Evolutionary conservation across 345 rosid species (phyloP).

Genomic region (Alliaria petiolata): DNA sequence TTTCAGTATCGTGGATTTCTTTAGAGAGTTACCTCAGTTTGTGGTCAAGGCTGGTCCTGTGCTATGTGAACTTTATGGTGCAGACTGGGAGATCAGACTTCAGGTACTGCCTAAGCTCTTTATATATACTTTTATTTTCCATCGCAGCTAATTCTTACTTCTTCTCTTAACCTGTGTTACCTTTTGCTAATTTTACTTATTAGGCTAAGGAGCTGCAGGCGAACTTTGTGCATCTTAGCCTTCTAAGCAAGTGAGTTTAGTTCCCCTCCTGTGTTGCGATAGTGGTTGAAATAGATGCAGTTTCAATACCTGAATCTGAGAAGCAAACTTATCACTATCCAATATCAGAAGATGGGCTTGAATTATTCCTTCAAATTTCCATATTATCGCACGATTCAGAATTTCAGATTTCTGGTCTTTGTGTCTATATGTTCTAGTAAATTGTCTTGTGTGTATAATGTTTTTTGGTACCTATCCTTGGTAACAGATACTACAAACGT

Average conservation of each 20-base stretch:
- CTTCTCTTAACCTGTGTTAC: not conserved
- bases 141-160: not conserved
- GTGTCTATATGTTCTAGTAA: slow-evolving; percentile 2
- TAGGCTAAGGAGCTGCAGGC: slow-evolving; percentile 89
- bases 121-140: not conserved
- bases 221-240: slow-evolving; percentile 75
- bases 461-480: slow-evolving; percentile 24
- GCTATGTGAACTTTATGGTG: slow-evolving; percentile 55
- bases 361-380: not conserved
- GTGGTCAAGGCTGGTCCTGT: slow-evolving; percentile 76
- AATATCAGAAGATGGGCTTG: not conserved
- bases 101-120: slow-evolving; percentile 51
- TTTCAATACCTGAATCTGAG: not conserved
- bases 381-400: not conserved
- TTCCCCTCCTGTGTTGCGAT: slow-evolving; percentile 6
- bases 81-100: slow-evolving; percentile 84
- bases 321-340: slow-evolving; percentile 1
- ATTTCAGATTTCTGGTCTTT: not conserved
- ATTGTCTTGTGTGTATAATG: not conserved
- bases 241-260: slow-evolving; percentile 69
- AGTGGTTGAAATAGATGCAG: not conserved
- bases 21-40: slow-evolving; percentile 89
- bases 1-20: slow-evolving; percentile 75
- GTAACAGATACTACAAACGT: slow-evolving; percentile 68
- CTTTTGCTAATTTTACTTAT: slow-evolving; percentile 15